Base-by-base conservation (phyloP, 768 basidiomycete genomes). In the Termitomyces sp. region DNA sequence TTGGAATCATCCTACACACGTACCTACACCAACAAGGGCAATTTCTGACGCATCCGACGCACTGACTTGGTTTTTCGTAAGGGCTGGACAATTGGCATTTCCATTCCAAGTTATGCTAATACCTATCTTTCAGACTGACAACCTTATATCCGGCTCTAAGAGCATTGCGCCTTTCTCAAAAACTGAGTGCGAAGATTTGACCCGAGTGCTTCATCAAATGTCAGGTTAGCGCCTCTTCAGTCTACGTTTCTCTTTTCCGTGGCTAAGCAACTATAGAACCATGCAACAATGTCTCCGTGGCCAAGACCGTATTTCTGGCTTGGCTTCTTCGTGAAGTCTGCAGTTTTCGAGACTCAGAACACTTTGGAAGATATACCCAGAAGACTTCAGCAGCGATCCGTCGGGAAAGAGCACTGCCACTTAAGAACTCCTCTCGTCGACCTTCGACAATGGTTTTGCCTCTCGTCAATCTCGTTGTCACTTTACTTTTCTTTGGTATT, bases 161-260 rank as follows among this genome's bases (percentile, higher is more conserved):
- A 80, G 79, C 60, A 67, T 72, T 2, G 80, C 78, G 16, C 82
- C 83, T 2, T 84, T 84, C 59, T 82, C 82, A 1, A 82, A 81
- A 65, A 48, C 57, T 2, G 82, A 84, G 69, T 83, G 82, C 51
- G 78, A 82, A 62, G 79, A 83, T 51, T 68, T 84, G 16, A 68
- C 76, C 2, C 67, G 68, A n/a, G 65, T 79, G 3, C 64, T 81
- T 3, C 70, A 68, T 34, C 69, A 75, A 30, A 60, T 78, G n/a
- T 64, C 70, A 32, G 52, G 75, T 77, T 55, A 57, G 64, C 60
- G 14, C 20, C 12, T 44, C 20, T 40, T 49, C 14, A 9, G 34
- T 33, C 37, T 18, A 43, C 22, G 12, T 20, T 42, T 51, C 36
- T 9, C n/a, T 36, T 22, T 53, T 36, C n/a, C 34, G 13, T 53